These are phyloP conservation scores for Corymbia citriodora DNA, from an alignment of 441 rosid species.

Conservation along the genomic window DNA sequence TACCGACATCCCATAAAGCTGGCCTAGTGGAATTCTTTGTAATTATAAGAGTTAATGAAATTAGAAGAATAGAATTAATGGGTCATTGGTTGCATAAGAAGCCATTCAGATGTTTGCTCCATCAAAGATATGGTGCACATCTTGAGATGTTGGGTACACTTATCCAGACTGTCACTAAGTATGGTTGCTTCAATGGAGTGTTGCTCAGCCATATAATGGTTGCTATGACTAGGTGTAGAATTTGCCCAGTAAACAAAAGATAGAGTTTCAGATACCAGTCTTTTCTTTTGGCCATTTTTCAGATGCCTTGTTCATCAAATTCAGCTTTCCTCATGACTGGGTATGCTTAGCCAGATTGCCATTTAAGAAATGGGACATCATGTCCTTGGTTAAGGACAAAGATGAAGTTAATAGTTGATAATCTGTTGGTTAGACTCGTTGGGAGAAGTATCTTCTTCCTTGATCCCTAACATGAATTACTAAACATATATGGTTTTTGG, in stretches of 20 bases:
- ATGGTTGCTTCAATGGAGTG: background rate
- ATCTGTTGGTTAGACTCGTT: background rate
- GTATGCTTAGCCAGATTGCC: background rate
- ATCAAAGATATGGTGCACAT: background rate
- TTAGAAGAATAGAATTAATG: background rate
- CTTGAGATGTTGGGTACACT: background rate
- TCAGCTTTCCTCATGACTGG: background rate
- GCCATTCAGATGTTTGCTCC: background rate
- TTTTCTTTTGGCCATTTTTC: background rate
- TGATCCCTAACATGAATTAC: no score
- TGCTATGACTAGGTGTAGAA: background rate
- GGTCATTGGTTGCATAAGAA: background rate
- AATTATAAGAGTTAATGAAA: background rate
- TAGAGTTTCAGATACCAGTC: background rate
- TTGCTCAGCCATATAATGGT: background rate
- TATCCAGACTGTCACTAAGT: background rate
- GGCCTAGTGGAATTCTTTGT: background rate
- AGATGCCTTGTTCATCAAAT: background rate
- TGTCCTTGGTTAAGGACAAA: background rate
- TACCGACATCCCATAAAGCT: no score
- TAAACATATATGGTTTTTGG: background rate
- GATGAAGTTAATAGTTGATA: background rate
- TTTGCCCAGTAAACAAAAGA: background rate
- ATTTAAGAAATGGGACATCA: background rate
- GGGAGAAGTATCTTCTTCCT: background rate